A percentile compares a stretch with the other conserved stretches of the same genome.
These are phyloP conservation scores for Cornus suecica DNA, from an alignment of 148 eudicot species.

Conservation along the genomic window DNA sequence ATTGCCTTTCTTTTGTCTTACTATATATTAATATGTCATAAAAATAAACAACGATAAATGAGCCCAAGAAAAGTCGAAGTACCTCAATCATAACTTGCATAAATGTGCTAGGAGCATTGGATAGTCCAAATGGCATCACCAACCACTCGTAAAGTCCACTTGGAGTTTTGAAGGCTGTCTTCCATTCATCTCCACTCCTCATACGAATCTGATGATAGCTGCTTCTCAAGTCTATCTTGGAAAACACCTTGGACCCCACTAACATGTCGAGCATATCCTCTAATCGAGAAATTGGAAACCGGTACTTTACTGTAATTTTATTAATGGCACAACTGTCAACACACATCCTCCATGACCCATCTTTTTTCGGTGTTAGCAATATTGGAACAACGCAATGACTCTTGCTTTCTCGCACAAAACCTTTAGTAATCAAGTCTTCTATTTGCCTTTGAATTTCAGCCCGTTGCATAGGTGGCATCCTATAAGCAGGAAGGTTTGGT, in stretches of 20 bases:
- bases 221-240: constrained; percentile 3
- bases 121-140: not conserved
- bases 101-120: not conserved
- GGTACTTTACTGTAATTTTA: too few relatives aligned
- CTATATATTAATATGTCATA: not conserved
- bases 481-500: not conserved
- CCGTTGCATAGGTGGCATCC: too few relatives aligned
- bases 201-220: not conserved
- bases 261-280: too few relatives aligned
- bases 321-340: too few relatives aligned
- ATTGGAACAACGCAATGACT: not conserved
- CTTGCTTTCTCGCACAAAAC: not conserved
- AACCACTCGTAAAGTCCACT: not conserved
- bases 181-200: not conserved
- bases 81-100: not conserved
- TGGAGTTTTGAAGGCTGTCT: not conserved
- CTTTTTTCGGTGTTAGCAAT: not conserved
- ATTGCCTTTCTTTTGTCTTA: not conserved
- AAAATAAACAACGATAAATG: not conserved
- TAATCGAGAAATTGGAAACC: too few relatives aligned
- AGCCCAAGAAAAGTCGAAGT: too few relatives aligned
- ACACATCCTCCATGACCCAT: not conserved
- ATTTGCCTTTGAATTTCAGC: not conserved
- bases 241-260: too few relatives aligned
- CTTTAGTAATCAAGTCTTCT: not conserved